Percentiles rank a stretch among this genome's conserved stretches.
These are phyloP conservation scores for Suillus bovinus DNA, from an alignment of 768 basidiomycete genomes.

Conservation along the genomic window DNA sequence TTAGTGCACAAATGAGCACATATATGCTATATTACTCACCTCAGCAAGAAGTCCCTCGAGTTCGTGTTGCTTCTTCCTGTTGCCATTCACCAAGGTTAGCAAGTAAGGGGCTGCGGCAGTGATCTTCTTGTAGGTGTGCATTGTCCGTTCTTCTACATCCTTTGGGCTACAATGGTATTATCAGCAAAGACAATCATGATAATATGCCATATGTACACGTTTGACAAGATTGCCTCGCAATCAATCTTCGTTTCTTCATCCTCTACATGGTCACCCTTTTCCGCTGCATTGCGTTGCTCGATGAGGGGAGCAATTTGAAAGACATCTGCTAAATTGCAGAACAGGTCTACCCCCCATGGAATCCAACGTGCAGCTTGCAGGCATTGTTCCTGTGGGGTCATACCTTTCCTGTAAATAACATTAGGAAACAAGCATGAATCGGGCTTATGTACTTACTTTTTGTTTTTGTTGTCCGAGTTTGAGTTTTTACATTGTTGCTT, in stretches of 20 bases:
- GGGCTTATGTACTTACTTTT: background rate
- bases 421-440: too few relatives aligned
- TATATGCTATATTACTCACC: background rate
- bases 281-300: background rate
- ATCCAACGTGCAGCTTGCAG: slow-evolving; percentile 9
- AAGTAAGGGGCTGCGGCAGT: background rate
- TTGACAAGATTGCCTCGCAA: background rate
- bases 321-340: slow-evolving; percentile 1
- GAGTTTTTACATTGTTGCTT: background rate
- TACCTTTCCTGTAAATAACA: background rate
- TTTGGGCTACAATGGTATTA: background rate
- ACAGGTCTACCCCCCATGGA: slow-evolving; percentile 6
- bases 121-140: background rate
- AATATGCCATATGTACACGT: background rate
- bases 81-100: background rate
- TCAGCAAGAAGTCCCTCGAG: background rate
- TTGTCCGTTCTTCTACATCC: background rate
- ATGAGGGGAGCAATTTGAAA: background rate
- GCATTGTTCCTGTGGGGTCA: slow-evolving; percentile 2
- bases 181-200: background rate
- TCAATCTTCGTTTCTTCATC: background rate
- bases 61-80: background rate
- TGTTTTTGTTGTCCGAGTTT: background rate
- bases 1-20: background rate
- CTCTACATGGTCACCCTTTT: background rate